Percentiles rank a stretch among this genome's conserved stretches.
These are phyloP conservation scores for Diatrype stigma DNA, from an alignment of 2,329 filamentous ascomycete species.

Conservation along the genomic window DNA sequence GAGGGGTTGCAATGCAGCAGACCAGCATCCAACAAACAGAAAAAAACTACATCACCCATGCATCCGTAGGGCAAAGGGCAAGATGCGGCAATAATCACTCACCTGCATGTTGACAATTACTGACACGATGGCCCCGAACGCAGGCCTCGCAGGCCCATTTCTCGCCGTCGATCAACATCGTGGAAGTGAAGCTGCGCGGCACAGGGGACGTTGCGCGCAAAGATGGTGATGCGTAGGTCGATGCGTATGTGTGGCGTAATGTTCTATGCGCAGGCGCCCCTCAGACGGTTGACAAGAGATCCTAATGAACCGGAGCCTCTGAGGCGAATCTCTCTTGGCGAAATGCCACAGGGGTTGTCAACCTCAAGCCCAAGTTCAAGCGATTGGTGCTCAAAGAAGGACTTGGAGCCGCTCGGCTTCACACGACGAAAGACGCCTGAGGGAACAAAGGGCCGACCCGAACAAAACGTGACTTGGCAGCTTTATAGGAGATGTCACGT, in stretches of 20 bases:
- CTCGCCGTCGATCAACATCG: slow-evolving; percentile 87
- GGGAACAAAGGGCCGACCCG: neutral
- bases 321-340: neutral
- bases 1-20: neutral
- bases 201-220: neutral
- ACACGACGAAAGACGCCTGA: neutral
- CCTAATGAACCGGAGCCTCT: neutral
- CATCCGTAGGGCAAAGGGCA: slow-evolving; percentile 2
- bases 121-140: slow-evolving; percentile 96
- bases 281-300: neutral
- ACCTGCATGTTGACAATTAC: slow-evolving; percentile 96
- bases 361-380: neutral
- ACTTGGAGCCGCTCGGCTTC: no score
- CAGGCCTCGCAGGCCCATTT: slow-evolving; percentile 98
- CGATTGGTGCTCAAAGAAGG: neutral
- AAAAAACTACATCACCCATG: slow-evolving; percentile 3
- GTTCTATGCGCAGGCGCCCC: neutral
- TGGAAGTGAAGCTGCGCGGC: slow-evolving; percentile 11
- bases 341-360: neutral
- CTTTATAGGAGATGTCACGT: neutral
- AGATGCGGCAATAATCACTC: slow-evolving; percentile 41
- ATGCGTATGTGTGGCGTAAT: neutral
- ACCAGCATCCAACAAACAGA: slow-evolving; percentile 1
- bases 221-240: neutral
- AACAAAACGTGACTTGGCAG: neutral